These are phyloP conservation scores for Cordyceps cateniannulata DNA, from an alignment of 2,329 filamentous ascomycete genomes.

Conservation along the genomic window DNA sequence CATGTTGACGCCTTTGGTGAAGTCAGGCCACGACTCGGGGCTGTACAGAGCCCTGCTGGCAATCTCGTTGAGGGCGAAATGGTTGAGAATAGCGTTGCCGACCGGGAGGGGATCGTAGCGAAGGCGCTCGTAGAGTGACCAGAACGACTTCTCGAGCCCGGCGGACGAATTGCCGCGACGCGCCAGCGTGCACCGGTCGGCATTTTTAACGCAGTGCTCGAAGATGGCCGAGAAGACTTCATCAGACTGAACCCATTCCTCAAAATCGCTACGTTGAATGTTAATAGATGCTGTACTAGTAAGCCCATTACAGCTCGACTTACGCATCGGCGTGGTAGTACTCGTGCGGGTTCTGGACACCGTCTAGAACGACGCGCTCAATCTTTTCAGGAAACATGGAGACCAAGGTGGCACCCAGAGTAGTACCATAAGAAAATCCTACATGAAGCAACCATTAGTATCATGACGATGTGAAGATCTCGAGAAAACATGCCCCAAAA, in stretches of 20 bases:
- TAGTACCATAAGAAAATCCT: slow-evolving; percentile 32
- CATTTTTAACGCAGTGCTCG: slow-evolving; percentile 20
- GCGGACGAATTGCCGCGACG: slow-evolving; percentile 22
- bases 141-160: slow-evolving; percentile 30
- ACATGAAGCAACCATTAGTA: background rate
- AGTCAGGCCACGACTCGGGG: slow-evolving; percentile 16
- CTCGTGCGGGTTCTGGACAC: slow-evolving; percentile 26
- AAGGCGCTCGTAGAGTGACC: slow-evolving; percentile 22
- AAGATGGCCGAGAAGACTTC: slow-evolving; percentile 24
- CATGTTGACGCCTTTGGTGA: slow-evolving; percentile 14
- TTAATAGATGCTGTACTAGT: background rate
- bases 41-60: slow-evolving; percentile 18
- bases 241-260: slow-evolving; percentile 22
- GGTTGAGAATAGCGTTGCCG: slow-evolving; percentile 20
- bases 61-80: slow-evolving; percentile 18
- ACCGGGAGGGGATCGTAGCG: slow-evolving; percentile 22
- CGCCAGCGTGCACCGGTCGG: slow-evolving; percentile 23
- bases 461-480: background rate
- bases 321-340: slow-evolving; percentile 24
- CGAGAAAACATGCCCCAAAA: slow-evolving; percentile 24
- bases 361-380: slow-evolving; percentile 32
- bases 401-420: slow-evolving; percentile 31
- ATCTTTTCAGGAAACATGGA: slow-evolving; percentile 37
- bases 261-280: slow-evolving; percentile 16
- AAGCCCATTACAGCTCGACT: background rate